Evolutionary conservation across 768 basidiomycete genomes (phyloP), one percentile per base, ranked within the genome.

Genomic region (Mrakia frigida): DNA sequence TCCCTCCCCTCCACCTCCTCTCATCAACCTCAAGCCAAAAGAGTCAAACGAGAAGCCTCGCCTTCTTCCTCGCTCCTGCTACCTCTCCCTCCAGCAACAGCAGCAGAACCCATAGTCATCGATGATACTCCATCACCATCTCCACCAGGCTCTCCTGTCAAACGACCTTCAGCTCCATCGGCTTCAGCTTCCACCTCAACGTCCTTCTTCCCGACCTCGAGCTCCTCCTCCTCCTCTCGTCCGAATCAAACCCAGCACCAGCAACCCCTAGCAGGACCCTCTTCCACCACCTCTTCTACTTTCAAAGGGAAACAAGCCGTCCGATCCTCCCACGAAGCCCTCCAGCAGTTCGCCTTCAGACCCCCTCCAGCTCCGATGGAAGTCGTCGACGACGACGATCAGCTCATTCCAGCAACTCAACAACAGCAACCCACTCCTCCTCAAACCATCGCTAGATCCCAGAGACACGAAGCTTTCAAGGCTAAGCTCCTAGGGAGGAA

Each of bases 391-490:
- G 63, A 67, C 21, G 16, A 37, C 37, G 10, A 21, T 33, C 3
- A n/a, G 35, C 65, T 39, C 65, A 35, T 39, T 18, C 65, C 33
- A n/a, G 18, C n/a, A 31, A 31, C 33, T 35, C 63, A 65, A 9
- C 63, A 65, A 23, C 63, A 39, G 21, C 65, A 68, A n/a, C 65
- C 14, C 39, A n/a, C 37, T 11, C 37, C 37, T 23, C 65, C 37
- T 7, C 65, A 35, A 5, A 68, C 65, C 37, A 11, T 39, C 35
- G 65, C 35, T 18, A 16, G 39, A 39, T 25, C 37, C 25, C 25
- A 68, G 37, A 35, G 65, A 68, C 65, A 68, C 39, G 65, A 35
- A 68, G 65, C 65, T 9, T 68, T 76, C 75, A 46, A 46, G 18
- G n/a, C 21, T 5, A 76, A 70, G 33, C 69, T 70, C 23, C 68